These are phyloP conservation scores for Petrea volubilis DNA, from an alignment of 257 asterid genomes.

Conservation along the genomic window DNA sequence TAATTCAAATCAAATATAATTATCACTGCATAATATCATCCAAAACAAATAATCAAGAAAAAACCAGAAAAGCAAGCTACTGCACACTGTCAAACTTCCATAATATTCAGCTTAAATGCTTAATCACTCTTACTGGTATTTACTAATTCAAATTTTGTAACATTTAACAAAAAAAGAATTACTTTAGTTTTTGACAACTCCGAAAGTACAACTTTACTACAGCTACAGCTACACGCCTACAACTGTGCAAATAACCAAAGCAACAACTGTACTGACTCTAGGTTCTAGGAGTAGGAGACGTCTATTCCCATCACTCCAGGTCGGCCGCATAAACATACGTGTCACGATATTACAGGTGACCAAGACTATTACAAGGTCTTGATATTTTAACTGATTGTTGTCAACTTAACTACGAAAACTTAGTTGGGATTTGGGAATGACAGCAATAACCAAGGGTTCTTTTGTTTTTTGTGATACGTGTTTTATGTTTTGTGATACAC, in stretches of 20 bases:
- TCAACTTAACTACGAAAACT: background rate
- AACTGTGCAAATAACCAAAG: background rate
- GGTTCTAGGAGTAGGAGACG: conserved; percentile 25
- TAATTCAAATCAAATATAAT: no score
- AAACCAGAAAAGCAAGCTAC: no score
- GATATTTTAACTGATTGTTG: conserved; percentile 21
- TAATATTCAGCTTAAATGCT: no score
- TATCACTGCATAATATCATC: no score
- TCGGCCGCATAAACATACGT: conserved; percentile 3
- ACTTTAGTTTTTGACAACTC: no score
- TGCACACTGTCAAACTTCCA: no score
- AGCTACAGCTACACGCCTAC: no score
- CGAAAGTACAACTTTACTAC: background rate
- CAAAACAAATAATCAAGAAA: no score
- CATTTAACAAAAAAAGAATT: no score
- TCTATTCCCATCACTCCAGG: conserved; percentile 20
- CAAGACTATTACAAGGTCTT: background rate
- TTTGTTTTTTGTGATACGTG: background rate
- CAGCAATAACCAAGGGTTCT: background rate
- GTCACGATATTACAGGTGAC: conserved; percentile 17
- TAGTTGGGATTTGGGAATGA: background rate
- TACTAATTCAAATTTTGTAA: no score
- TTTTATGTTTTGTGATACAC: no score
- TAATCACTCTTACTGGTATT: no score
- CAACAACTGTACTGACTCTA: background rate